phyloP scores from a whole-genome alignment of 2,329 filamentous ascomycete genomes.

The Curvularia hawaiiensis region DNA sequence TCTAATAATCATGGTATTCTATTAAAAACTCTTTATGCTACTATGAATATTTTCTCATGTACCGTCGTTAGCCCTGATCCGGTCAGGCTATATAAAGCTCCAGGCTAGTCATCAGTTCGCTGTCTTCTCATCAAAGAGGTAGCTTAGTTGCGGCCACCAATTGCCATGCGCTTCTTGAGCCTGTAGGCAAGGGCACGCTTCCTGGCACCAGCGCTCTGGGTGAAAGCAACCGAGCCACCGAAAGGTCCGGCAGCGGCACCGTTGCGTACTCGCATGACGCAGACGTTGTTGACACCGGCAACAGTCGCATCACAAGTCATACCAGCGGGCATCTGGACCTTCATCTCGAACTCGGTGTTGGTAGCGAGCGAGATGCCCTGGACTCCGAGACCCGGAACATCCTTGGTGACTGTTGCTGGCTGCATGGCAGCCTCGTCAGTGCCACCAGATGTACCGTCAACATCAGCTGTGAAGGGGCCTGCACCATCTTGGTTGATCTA shows the following conservation, averaged over 20 bases:
- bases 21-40: constrained; percentile 6
- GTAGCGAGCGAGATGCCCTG: constrained; percentile 63
- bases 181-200: constrained; percentile 67
- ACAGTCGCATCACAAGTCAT: constrained; percentile 69
- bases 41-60: constrained; percentile 4
- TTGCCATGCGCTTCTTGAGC: constrained; percentile 47
- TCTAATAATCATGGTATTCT: constrained; percentile 2
- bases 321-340: constrained; percentile 68
- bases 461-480: constrained; percentile 64
- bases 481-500: constrained; percentile 71
- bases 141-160: constrained; percentile 31
- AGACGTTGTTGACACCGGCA: constrained; percentile 65
- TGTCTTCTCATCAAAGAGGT: background rate
- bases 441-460: constrained; percentile 69
- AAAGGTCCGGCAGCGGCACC: constrained; percentile 67
- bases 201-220: constrained; percentile 61
- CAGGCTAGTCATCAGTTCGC: background rate
- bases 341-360: constrained; percentile 67
- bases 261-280: constrained; percentile 69
- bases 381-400: constrained; percentile 65
- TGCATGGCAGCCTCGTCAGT: constrained; percentile 65
- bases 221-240: constrained; percentile 70
- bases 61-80: constrained; percentile 19
- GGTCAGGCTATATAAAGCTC: constrained; percentile 15
- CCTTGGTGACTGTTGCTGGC: constrained; percentile 61